phyloP scores from a whole-genome alignment of 805 yeast genomes.

The Metschnikowia noctiluminum region DNA sequence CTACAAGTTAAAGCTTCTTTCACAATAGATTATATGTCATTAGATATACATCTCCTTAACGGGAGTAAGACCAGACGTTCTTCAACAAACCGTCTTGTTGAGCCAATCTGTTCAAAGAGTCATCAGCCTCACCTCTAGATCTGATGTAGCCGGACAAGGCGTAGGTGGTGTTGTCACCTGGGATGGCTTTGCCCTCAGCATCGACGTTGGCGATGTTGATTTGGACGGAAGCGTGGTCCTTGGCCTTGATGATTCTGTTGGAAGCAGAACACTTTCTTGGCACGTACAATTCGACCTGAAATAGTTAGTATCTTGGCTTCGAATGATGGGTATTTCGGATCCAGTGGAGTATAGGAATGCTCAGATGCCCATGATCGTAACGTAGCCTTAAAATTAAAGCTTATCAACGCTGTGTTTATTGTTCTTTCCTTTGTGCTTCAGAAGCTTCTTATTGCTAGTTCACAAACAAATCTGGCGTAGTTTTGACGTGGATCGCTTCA shows the following conservation, averaged over 20 bases:
- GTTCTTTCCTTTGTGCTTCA: too few species aligned
- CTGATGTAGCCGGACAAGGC: slow-evolving; percentile 97
- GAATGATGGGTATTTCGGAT: too few species aligned
- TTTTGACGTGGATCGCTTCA: too few species aligned
- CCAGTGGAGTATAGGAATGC: too few species aligned
- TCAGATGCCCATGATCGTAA: too few species aligned
- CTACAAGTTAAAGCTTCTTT: not conserved
- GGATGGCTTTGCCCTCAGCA: slow-evolving; percentile 91
- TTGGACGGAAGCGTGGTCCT: slow-evolving; percentile 99
- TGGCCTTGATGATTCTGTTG: slow-evolving; percentile 99
- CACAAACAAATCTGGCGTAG: too few species aligned
- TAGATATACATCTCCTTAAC: slow-evolving; percentile 49
- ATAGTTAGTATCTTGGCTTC: slow-evolving; percentile 24
- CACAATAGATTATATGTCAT: slow-evolving; percentile 18
- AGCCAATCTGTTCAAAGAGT: slow-evolving; percentile 98
- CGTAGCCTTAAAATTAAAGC: too few species aligned
- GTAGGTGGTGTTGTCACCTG: slow-evolving; percentile 89
- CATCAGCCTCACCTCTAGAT: slow-evolving; percentile 99
- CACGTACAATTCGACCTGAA: slow-evolving; percentile 98
- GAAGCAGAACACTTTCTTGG: slow-evolving; percentile 99
- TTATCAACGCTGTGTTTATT: too few species aligned
- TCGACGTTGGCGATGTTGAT: slow-evolving; percentile 98
- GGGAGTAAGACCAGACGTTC: slow-evolving; percentile 94
- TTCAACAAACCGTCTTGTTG: slow-evolving; percentile 97
- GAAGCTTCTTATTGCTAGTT: too few species aligned